Evolutionary conservation across 2,329 filamentous ascomycete species (phyloP), one percentile per base, ranked within the genome.

Genomic region (Lasiodiplodia sp.): DNA sequence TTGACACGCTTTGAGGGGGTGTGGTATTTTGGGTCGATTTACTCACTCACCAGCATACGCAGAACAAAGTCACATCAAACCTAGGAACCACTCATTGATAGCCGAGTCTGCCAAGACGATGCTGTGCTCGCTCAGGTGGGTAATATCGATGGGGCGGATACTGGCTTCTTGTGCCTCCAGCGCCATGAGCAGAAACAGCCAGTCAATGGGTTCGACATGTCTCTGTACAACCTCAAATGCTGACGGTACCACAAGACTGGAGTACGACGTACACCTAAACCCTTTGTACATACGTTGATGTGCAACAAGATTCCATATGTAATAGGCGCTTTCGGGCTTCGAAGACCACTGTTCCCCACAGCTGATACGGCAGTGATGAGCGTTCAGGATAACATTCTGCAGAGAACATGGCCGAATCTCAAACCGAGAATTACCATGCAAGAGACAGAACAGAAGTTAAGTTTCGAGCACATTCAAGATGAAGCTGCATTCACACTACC

Each of bases 1-100:
- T 23, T 64, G 3, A 70, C 73, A 3, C 71, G 81, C 0, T 68
- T 79, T 0, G 71, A 69, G 10, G 75, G 79, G 62, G 79, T 78
- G 2, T 71, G 71, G 12, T 77, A 75, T 66, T 80, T 80, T 69
- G 72, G 12, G 75, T 81, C 31, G 7, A 44, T 12, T 38, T 12
- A 11, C 23, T 47, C 14, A n/a, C 23, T 1, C 23, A 23, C 25
- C 44, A 38, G 23, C 21, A 23, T 7, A 60, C n/a, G n/a, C 11
- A 47, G 5, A 47, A 11, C 4, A 5, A 8, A 47, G 16, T 60
- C 25, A 25, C 37, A 31, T 4, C 21, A 63, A 12, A 28, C 0
- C 16, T 28, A 10, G 14, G 34, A 37, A 18, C 4, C 49, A 23
- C 14, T 34, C 18, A 4, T 21, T 31, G 14, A 6, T 25, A 10